Evolutionary conservation across 208 protist genomes (phyloP).

Genomic region (Phytomonas sp.): DNA sequence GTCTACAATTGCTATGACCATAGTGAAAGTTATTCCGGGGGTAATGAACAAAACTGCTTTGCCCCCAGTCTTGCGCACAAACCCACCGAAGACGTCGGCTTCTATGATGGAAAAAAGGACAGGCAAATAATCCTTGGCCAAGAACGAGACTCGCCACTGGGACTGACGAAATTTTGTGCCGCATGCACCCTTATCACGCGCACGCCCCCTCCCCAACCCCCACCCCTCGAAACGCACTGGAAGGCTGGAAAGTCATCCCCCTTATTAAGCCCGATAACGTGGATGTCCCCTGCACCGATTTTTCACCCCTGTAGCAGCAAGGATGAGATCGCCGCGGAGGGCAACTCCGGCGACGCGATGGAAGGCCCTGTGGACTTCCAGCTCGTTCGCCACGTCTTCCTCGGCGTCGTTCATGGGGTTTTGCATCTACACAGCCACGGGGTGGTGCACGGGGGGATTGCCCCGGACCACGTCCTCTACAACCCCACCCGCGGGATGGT

Average conservation of each 20-base stretch:
- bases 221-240: background rate
- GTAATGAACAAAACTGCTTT: background rate
- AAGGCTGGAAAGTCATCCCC: background rate
- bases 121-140: background rate
- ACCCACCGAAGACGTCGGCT: background rate
- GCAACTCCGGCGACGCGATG: background rate
- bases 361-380: conserved; percentile 12
- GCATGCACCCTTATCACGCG: too few relatives aligned
- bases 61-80: background rate
- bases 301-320: background rate
- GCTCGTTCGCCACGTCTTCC: conserved; percentile 34
- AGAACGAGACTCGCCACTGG: background rate
- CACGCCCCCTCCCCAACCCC: too few relatives aligned
- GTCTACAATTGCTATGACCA: background rate
- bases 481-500: conserved; percentile 40
- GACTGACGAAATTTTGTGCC: background rate
- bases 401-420: conserved; percentile 64
- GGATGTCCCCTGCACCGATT: background rate
- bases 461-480: conserved; percentile 80
- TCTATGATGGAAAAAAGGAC: background rate
- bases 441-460: conserved; percentile 75
- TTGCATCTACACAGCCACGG: conserved; percentile 61
- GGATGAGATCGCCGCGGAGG: background rate
- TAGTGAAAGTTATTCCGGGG: background rate
- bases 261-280: background rate